phyloP scores from a whole-genome alignment of 148 eudicot genomes.

The Agrostemma githago region DNA sequence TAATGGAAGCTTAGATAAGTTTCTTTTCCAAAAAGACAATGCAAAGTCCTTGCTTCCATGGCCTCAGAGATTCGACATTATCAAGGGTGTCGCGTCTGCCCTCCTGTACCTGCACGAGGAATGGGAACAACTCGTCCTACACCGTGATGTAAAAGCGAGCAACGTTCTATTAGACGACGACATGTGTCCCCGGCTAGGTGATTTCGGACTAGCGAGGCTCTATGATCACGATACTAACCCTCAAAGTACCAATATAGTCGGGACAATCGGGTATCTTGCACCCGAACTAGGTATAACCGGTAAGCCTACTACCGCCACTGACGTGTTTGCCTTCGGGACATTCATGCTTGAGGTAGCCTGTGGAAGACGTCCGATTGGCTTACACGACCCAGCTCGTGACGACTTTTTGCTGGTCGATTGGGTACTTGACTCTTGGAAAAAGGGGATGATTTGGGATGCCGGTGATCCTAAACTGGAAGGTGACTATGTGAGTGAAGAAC shows the following conservation, averaged over 20 bases:
- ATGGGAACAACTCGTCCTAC: no score
- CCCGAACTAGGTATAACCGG: conserved; percentile 35
- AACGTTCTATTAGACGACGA: no score
- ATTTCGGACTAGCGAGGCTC: conserved; percentile 31
- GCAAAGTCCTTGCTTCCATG: conserved; percentile 22
- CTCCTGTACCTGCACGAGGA: conserved; percentile 21
- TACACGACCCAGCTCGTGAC: conserved; percentile 11
- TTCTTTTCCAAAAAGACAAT: conserved; percentile 16
- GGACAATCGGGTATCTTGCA: conserved; percentile 44
- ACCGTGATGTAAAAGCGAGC: no score
- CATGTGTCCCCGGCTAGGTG: no score
- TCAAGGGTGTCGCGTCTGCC: conserved; percentile 40
- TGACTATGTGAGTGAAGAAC: conserved; percentile 19
- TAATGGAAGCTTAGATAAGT: conserved; percentile 42
- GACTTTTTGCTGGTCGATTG: conserved; percentile 28
- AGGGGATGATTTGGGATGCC: conserved; percentile 26
- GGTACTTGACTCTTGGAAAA: conserved; percentile 30
- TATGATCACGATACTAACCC: conserved; percentile 32
- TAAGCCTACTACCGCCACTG: conserved; percentile 34
- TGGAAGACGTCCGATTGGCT: conserved; percentile 33
- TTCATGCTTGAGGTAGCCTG: conserved; percentile 37
- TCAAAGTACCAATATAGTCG: conserved; percentile 33
- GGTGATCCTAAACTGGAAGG: conserved; percentile 31
- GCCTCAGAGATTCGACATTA: conserved; percentile 30
- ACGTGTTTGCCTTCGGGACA: conserved; percentile 37